Evolutionary conservation across 2,329 filamentous ascomycete species (phyloP), one percentile per base, ranked within the genome.

Genomic region (Talaromyces sp.): DNA sequence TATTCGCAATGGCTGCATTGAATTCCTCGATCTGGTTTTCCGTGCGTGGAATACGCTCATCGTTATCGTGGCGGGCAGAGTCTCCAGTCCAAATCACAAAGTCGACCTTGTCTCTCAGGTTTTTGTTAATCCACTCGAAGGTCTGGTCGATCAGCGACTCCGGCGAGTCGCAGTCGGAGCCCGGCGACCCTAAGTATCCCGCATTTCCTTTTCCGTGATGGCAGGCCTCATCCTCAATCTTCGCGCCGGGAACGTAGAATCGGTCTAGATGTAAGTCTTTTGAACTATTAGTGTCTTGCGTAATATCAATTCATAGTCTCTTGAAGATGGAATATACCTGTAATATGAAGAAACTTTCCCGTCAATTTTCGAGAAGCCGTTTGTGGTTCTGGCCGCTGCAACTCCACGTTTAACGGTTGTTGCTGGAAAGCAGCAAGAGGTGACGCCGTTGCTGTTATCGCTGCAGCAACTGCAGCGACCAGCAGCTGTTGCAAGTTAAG

Each of bases 71-170:
- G 63, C 91, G 84, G 19, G 89, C 90, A 33, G 88, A 93, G 73
- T 97, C 91, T 63, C 91, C 91, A 1, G 92, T 96, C 91, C 91
- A 96, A 51, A 96, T 78, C 52, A 96, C 86, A 70, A 97, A 97
- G 72, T 97, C 91, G 63, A 97, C 82, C 3, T 86, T 75, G 69
- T 92, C 88, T 69, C 83, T 87, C 59, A 96, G 69, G 66, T 96
- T 87, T 43, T 85, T 81, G 45, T 84, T 80, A 53, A 99, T 88
- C 93, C 93, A 99, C 67, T 86, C 81, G 69, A 97, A 90, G 0
- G 93, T 97, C 66, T 89, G 88, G 72, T 97, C 89, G 61, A 96
- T 79, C 17, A 99, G 84, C 0, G 87, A 78, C 60, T 86, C 75
- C 0, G 94, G 93, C 2, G 89, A 84, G 75, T 99, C 94, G 80